phyloP scores from a whole-genome alignment of 78 protist genomes.

The Monocercomonoides exilis region DNA sequence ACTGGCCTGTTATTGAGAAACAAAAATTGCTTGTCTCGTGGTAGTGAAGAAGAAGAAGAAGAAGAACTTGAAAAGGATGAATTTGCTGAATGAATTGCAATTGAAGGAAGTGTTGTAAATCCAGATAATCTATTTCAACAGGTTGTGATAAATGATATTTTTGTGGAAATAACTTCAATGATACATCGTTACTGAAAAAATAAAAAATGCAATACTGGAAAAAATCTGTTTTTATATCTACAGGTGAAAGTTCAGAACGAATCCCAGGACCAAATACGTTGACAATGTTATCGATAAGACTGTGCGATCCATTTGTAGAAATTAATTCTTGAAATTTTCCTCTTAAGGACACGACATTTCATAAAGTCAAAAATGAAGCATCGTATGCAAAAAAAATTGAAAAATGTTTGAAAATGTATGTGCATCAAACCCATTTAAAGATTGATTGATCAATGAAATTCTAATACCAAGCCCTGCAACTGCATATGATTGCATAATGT shows the following conservation, averaged over 20 bases:
- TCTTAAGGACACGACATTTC: too few relatives aligned
- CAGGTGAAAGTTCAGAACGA: too few relatives aligned
- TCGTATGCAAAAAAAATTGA: too few relatives aligned
- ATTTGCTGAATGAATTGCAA: background rate
- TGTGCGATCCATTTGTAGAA: too few relatives aligned
- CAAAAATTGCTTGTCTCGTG: constrained; percentile 45
- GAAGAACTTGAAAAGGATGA: constrained; percentile 30
- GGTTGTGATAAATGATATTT: background rate
- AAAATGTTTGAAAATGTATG: too few relatives aligned
- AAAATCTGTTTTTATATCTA: too few relatives aligned
- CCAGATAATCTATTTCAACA: too few relatives aligned
- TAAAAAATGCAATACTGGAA: too few relatives aligned
- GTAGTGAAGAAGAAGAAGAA: constrained; percentile 28
- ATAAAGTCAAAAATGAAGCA: too few relatives aligned
- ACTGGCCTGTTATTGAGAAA: constrained; percentile 72
- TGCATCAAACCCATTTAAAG: too few relatives aligned
- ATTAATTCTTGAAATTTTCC: too few relatives aligned
- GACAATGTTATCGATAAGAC: constrained; percentile 38
- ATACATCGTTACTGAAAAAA: background rate
- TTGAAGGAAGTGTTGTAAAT: too few relatives aligned
- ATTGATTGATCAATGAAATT: background rate
- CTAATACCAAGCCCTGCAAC: background rate
- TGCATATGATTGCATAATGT: constrained; percentile 59
- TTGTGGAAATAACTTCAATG: background rate
- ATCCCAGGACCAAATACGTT: constrained; percentile 58